Base-by-base conservation (phyloP, 2,329 filamentous ascomycete genomes). In the Rhinocladiella mackenziei region DNA sequence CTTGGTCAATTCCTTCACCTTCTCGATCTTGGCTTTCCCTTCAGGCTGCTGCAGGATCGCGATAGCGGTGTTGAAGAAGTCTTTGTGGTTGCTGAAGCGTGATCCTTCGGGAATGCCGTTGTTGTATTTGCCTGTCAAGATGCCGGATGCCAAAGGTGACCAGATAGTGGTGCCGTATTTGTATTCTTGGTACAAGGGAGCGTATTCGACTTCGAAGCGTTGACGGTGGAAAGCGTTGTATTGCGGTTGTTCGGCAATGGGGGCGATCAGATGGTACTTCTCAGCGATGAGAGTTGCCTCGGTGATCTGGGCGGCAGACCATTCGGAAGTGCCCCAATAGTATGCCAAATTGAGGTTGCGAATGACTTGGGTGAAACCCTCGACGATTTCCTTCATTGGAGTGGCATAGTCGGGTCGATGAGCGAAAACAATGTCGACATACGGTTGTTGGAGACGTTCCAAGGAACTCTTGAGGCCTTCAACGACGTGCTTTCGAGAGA, bases 241-340 rank as follows among this genome's bases (percentile, higher is more conserved):
- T 38, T 75, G 68, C 1, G 80, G 80, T 65, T 85, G 81, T 63
- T 84, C 81, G 65, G 82, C 76, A 22, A 82, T 56, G 2, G 81
- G 81, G 5, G 77, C 80, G 49, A 84, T 74, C 29, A 84, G 67
- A 10, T 74, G 71, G 6, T 83, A 70, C 52, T 70, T 72, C 54
- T 82, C 78, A 23, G 81, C 51, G 25, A 53, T 55, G 19, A 50
- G 37, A 14, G 43, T 49, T 77, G 81, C 81, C 45, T 78, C 72
- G 4, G 75, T 73, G 58, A 84, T 83, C 66, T 84, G 80, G 46
- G 76, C 74, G 31, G 81, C 78, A 48, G 71, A 73, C 80, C 81
- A 84, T 62, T 84, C 78, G 0, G 78, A 83, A 0, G 80, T 84
- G 30, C 80, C 81, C 80, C 80, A 84, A 69, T 84, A 84, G 52